These are phyloP conservation scores for Colletotrichum sp. DNA, from an alignment of 2,329 filamentous ascomycete genomes.

Conservation along the genomic window DNA sequence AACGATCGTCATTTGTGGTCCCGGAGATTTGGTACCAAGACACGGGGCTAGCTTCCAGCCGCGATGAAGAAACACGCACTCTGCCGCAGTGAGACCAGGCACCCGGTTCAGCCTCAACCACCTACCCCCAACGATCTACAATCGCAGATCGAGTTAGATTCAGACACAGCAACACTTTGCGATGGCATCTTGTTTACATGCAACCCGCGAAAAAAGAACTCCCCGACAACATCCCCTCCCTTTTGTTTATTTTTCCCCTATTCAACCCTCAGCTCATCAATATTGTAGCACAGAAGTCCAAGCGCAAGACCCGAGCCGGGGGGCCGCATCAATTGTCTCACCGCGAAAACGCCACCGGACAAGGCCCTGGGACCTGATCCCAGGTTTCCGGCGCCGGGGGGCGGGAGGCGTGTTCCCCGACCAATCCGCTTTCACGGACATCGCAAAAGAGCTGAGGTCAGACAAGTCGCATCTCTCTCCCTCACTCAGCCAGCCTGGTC, in stretches of 20 bases:
- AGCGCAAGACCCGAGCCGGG: background rate
- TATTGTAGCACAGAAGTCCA: background rate
- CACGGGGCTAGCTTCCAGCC: background rate
- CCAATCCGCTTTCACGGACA: background rate
- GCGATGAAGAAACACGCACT: background rate
- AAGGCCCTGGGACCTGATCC: background rate
- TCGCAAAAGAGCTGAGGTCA: background rate
- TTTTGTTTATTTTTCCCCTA: background rate
- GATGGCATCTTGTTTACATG: background rate
- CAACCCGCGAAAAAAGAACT: background rate
- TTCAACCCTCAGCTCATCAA: background rate
- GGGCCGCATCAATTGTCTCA: background rate
- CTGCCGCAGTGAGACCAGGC: background rate
- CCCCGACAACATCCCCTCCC: background rate
- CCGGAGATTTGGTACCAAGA: background rate
- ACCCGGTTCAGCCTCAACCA: background rate
- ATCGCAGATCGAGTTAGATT: background rate
- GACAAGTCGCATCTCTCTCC: background rate
- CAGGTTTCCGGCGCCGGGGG: background rate
- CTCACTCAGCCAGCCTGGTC: background rate
- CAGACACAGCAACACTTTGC: background rate
- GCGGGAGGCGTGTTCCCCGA: background rate
- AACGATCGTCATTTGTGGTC: background rate
- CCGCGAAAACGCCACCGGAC: background rate
- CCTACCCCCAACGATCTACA: background rate